Percentiles rank a stretch among this genome's conserved stretches.
phyloP scores from a whole-genome alignment of 106 monocot species.

The Dendrobium huoshanense region DNA sequence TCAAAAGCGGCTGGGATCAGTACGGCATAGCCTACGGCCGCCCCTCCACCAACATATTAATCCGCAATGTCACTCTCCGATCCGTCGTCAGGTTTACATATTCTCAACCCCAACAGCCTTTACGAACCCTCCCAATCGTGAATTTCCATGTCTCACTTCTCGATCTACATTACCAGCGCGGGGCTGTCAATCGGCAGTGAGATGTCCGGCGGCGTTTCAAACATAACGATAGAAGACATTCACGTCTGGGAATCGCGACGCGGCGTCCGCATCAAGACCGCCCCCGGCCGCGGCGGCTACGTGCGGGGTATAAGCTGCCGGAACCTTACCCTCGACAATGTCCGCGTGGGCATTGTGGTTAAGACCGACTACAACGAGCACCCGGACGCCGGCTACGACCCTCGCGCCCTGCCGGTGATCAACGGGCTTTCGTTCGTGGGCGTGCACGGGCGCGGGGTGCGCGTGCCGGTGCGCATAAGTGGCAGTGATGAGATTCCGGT shows the following conservation, averaged over 20 bases:
- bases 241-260: conserved; percentile 55
- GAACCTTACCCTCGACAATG: conserved; percentile 65
- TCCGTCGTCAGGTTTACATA: conserved; percentile 46
- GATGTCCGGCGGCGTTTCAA: conserved; percentile 89
- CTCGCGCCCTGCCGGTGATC: conserved; percentile 33
- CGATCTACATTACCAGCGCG: conserved; percentile 47
- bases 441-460: conserved; percentile 48
- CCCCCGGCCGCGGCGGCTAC: conserved; percentile 63
- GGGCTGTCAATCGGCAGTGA: conserved; percentile 90
- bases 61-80: conserved; percentile 49
- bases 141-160: not conserved
- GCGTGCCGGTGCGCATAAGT: conserved; percentile 58
- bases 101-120: not conserved
- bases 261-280: conserved; percentile 71
- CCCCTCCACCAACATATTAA: conserved; percentile 61
- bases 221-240: conserved; percentile 56
- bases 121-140: not conserved
- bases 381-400: conserved; percentile 51
- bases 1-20: conserved; percentile 86
- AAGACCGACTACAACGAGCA: conserved; percentile 87
- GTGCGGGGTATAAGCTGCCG: conserved; percentile 49
- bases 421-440: conserved; percentile 31
- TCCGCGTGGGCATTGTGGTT: conserved; percentile 70
- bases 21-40: conserved; percentile 59
- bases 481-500: conserved; percentile 67